Percentiles rank a stretch among this genome's conserved stretches.
These are phyloP conservation scores for Kwoniella botswanensis DNA, from an alignment of 768 basidiomycete species.

Conservation along the genomic window DNA sequence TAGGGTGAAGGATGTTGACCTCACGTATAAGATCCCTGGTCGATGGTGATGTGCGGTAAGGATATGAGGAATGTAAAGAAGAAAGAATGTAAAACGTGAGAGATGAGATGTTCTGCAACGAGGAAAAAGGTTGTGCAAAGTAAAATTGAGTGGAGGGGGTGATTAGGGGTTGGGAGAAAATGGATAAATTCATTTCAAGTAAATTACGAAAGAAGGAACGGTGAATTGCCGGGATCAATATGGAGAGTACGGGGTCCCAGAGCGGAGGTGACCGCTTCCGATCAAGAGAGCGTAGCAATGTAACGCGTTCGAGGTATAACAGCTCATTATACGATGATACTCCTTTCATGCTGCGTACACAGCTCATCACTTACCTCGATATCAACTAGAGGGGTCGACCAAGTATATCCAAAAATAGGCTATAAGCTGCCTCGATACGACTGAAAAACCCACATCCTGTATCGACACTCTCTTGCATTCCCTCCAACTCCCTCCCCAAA, in stretches of 20 bases:
- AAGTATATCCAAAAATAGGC: too few species aligned
- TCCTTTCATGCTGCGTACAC: slow-evolving; percentile 14
- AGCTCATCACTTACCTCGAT: neutral
- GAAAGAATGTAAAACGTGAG: slow-evolving; percentile 4
- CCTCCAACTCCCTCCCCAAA: neutral
- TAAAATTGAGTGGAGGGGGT: slow-evolving; percentile 4
- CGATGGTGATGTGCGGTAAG: slow-evolving; percentile 12
- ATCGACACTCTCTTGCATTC: too few species aligned
- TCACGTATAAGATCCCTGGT: slow-evolving; percentile 53
- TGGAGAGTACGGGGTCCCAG: slow-evolving; percentile 3
- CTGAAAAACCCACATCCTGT: too few species aligned
- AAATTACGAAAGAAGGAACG: neutral
- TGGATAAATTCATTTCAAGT: slow-evolving; percentile 6
- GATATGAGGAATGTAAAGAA: slow-evolving; percentile 12
- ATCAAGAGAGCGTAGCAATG: neutral
- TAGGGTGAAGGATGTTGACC: slow-evolving; percentile 29
- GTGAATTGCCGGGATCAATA: slow-evolving; percentile 16
- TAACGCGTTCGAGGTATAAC: neutral
- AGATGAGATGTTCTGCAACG: slow-evolving; percentile 11
- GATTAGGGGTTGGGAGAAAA: slow-evolving; percentile 11
- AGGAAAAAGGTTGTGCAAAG: neutral
- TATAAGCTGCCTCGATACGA: too few species aligned
- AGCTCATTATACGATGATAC: neutral
- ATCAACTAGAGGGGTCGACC: too few species aligned
- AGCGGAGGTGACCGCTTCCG: slow-evolving; percentile 13